Conservation (phyloP, 2,329 filamentous ascomycete genomes). For the Ilyonectria destructans region DNA sequence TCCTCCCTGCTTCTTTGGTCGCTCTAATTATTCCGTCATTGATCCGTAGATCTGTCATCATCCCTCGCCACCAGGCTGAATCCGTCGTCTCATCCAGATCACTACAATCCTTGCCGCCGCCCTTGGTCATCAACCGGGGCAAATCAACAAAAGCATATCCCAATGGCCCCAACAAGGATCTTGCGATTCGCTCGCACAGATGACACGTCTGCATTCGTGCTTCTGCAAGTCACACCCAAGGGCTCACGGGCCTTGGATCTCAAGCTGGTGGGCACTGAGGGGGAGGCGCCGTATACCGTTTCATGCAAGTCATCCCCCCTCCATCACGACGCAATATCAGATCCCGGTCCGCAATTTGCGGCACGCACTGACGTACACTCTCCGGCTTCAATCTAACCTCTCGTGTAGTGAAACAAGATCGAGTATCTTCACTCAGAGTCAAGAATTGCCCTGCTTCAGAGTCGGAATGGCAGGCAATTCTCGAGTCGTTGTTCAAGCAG, state of each 20-base stretch:
- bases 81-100: constrained; percentile 29
- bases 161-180: constrained; percentile 57
- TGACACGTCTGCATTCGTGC: constrained; percentile 67
- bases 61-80: constrained; percentile 34
- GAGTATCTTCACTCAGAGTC: constrained; percentile 67
- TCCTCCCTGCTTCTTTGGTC: constrained; percentile 8
- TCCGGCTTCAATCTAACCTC: constrained; percentile 42
- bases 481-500: constrained; percentile 71
- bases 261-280: constrained; percentile 79
- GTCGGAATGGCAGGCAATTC: constrained; percentile 78
- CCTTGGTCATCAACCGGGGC: constrained; percentile 13
- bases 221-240: constrained; percentile 72
- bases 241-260: constrained; percentile 73
- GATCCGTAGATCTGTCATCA: constrained; percentile 37
- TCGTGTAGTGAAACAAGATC: constrained; percentile 70
- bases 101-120: constrained; percentile 22
- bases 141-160: constrained; percentile 23
- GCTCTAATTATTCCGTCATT: constrained; percentile 27
- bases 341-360: constrained; percentile 40
- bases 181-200: constrained; percentile 74
- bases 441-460: constrained; percentile 70
- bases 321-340: constrained; percentile 33
- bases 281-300: constrained; percentile 71
- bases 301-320: constrained; percentile 65
- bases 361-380: constrained; percentile 39